Base-by-base conservation (phyloP, 306 rosid genomes). In the Amphicarpaea edgeworthii region DNA sequence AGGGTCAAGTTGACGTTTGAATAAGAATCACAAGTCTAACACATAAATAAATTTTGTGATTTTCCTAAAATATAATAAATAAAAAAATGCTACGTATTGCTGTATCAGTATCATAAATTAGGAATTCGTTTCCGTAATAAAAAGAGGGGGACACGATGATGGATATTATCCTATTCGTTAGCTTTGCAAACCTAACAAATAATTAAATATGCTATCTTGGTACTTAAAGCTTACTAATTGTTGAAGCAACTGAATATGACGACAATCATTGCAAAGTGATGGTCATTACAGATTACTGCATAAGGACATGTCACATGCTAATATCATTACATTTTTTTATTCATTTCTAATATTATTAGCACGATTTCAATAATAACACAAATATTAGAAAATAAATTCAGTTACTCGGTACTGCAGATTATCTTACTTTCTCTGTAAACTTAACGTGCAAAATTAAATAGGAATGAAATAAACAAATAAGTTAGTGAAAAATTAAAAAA, bases 201-300 rank as follows among this genome's bases (percentile, higher is more conserved):
- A 3, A 40, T 40, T 40, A 40, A 40, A 60, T 59, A 32, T 28
- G 45, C 20, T 17, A 17, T 24, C 12, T 70, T 37, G 8, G 53
- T 46, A 57, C 51, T 61, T 75, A 38, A 28, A 26, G 40, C 70
- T 77, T 59, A 10, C 23, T 32, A 55, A 37, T 51, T 17, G 58
- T 26, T 26, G 73, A 79, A 79, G 72, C 68, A 71, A 79, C 12
- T 0, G 20, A 64, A 43, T 12, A 53, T 72, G 62, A 79, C 67
- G 60, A 20, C 30, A 62, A 71, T 20, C 46, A 70, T 62, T 62
- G 65, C 68, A 53, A 51, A 53, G 46, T 28, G 64, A 53, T 3
- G 34, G 45, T 50, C 49, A 40, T 15, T 21, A 55, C 54, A n/a
- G 26, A 40, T 15, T 21, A 55, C 54, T 47, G 26, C 32, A 54